Base-by-base conservation (phyloP, 768 basidiomycete species). In the Rhodotorula babjevae region DNA sequence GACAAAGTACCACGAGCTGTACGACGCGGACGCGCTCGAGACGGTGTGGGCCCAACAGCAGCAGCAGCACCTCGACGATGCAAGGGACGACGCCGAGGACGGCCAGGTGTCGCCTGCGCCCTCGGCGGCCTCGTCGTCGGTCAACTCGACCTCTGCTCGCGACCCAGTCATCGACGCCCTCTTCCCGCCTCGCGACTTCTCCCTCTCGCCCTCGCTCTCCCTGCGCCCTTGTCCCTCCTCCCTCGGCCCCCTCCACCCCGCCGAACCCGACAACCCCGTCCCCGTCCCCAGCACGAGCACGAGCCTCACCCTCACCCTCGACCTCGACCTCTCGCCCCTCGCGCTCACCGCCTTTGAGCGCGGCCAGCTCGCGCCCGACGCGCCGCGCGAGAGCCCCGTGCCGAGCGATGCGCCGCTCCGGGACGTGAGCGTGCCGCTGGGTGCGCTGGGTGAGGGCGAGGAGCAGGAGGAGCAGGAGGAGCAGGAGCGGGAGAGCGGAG, bases 11-110 rank as follows among this genome's bases (percentile, higher is more conserved):
- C 82, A 83, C 67, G 82, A 80, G 3, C 89, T 87, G 77, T 93
- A 91, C 75, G 86, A 92, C 79, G 82, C 91, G 71, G 90, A 91
- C 62, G 85, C 86, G 8, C 79, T 93, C 69, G 91, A 93, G 16
- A 55, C 33, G 31, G 67, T 67, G 21, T 72, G 71, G 71, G 62
- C 60, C 40, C 67, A 72, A 16, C 71, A 67, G 65, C 65, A 67
- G 40, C 58, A 67, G 19, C 49, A 50, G n/a, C 58, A 53, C 40
- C 50, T 67, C 65, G 27, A 50, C 49, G 1, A 58, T 58, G 3
- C 40, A 47, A 0, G 18, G 58, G 23, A 52, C 65, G n/a, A n/a
- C 3, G 58, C 65, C 27, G 6, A 31, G 1, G 49, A 58, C 18
- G 4, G 12, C 19, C 19, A 27, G 25, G 6, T 15, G 25, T 36